A percentile compares a stretch with the other conserved stretches of the same genome.
Evolutionary conservation across 2,329 filamentous ascomycete species (phyloP).

Genomic region (Decorospora gaudefroyi): DNA sequence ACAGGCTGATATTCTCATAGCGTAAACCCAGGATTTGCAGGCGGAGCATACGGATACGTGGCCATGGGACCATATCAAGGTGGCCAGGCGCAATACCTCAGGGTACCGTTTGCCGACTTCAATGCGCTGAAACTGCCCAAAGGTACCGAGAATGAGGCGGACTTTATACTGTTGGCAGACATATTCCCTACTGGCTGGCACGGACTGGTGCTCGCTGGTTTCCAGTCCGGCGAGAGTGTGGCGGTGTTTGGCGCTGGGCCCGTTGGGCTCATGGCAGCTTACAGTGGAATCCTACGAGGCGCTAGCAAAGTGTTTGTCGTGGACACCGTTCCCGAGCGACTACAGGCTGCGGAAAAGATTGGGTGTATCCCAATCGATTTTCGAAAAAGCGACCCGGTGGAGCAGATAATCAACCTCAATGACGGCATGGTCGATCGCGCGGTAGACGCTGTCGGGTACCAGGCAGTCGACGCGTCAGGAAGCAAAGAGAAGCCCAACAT

Average conservation of each 20-base stretch:
- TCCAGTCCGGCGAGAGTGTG: constrained; percentile 64
- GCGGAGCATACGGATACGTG: constrained; percentile 66
- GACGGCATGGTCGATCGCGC: constrained; percentile 66
- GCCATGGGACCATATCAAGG: constrained; percentile 62
- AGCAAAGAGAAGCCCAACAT: constrained; percentile 65
- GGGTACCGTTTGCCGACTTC: constrained; percentile 69
- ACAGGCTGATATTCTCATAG: constrained; percentile 19
- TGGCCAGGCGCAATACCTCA: constrained; percentile 66
- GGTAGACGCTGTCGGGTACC: constrained; percentile 69
- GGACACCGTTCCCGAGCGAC: constrained; percentile 64
- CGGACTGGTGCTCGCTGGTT: constrained; percentile 61
- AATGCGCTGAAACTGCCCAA: constrained; percentile 65
- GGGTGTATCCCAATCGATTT: constrained; percentile 66
- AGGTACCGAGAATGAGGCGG: constrained; percentile 64
- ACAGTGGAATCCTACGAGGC: constrained; percentile 64
- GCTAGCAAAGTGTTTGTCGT: constrained; percentile 66
- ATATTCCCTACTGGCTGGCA: constrained; percentile 62
- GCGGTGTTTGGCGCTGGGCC: constrained; percentile 66
- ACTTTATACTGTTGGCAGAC: constrained; percentile 60
- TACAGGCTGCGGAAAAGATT: constrained; percentile 64
- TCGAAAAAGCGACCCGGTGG: constrained; percentile 61
- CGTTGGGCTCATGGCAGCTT: constrained; percentile 69
- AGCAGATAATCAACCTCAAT: constrained; percentile 64
- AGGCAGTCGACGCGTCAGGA: constrained; percentile 60
- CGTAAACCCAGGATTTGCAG: constrained; percentile 64